Percentiles rank a stretch among this genome's conserved stretches.
Evolutionary conservation across 495 filamentous ascomycete genomes (phyloP).

Genomic region (Rusavskia elegans): DNA sequence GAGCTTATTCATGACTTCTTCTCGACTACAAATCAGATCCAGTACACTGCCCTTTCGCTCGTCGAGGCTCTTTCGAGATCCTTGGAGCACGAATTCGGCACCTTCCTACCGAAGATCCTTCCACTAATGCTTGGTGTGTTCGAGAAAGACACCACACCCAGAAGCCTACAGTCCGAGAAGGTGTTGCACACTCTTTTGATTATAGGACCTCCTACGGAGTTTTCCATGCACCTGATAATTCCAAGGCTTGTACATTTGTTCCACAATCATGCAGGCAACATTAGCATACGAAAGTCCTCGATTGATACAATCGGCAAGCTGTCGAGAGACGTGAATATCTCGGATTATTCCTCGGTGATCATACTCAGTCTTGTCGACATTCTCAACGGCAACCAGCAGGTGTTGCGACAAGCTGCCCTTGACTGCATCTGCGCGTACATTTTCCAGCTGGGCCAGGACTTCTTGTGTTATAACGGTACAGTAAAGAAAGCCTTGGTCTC

Average conservation of each 20-base stretch:
- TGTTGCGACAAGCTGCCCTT: constrained; percentile 66
- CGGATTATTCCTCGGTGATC: constrained; percentile 88
- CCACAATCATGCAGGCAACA: constrained; percentile 64
- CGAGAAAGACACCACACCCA: constrained; percentile 63
- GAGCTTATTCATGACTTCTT: constrained; percentile 75
- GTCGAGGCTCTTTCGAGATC: constrained; percentile 89
- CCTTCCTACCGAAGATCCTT: constrained; percentile 67
- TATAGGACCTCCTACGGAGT: constrained; percentile 89
- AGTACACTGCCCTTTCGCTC: constrained; percentile 76
- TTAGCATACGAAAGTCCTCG: constrained; percentile 63
- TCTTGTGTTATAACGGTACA: constrained; percentile 79
- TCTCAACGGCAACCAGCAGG: constrained; percentile 51
- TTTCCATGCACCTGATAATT: constrained; percentile 98
- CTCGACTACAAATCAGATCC: constrained; percentile 56
- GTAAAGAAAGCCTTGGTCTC: constrained; percentile 60
- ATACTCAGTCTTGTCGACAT: constrained; percentile 79
- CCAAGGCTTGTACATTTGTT: constrained; percentile 88
- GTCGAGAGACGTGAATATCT: constrained; percentile 93
- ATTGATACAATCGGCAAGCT: constrained; percentile 91
- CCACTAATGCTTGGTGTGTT: constrained; percentile 86
- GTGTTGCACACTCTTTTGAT: constrained; percentile 90
- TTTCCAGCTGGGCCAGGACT: constrained; percentile 89
- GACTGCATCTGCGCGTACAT: constrained; percentile 93
- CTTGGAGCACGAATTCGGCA: constrained; percentile 88
- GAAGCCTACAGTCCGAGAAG: constrained; percentile 64